Percentiles rank a stretch among this genome's conserved stretches.
Evolutionary conservation across 2,329 filamentous ascomycete species (phyloP).

Genomic region (Huntiella decipiens): DNA sequence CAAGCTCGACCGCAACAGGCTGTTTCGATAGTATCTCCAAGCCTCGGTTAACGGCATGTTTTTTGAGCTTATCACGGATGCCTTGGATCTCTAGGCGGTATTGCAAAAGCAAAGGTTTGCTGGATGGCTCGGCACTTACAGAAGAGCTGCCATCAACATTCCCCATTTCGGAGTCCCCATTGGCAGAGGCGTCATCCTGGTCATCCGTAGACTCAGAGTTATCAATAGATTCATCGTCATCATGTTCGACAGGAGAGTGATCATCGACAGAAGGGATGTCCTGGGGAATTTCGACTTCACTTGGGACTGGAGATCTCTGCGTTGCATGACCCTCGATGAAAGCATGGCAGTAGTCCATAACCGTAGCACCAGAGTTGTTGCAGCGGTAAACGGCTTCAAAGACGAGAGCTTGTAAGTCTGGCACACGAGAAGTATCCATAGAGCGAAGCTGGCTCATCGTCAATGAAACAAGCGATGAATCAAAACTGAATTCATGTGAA

Average conservation of each 20-base stretch:
- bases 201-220: slow-evolving; percentile 10
- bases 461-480: slow-evolving; percentile 20
- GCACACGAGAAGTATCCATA: slow-evolving; percentile 10
- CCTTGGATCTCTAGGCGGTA: slow-evolving; percentile 24
- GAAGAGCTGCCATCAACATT: slow-evolving; percentile 13
- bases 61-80: slow-evolving; percentile 51
- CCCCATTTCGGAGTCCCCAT: slow-evolving; percentile 12
- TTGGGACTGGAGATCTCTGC: slow-evolving; percentile 33
- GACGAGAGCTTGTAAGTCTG: slow-evolving; percentile 32
- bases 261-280: slow-evolving; percentile 28
- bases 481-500: slow-evolving; percentile 8
- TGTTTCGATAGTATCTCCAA: slow-evolving; percentile 80
- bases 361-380: slow-evolving; percentile 40
- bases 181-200: slow-evolving; percentile 8
- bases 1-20: slow-evolving; percentile 74
- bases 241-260: slow-evolving; percentile 11
- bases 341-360: slow-evolving; percentile 57
- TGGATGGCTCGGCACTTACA: slow-evolving; percentile 14
- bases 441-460: slow-evolving; percentile 24
- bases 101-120: slow-evolving; percentile 8
- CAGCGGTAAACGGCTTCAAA: slow-evolving; percentile 70
- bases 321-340: slow-evolving; percentile 38
- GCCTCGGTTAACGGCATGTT: slow-evolving; percentile 70
- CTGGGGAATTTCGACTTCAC: too few relatives aligned
- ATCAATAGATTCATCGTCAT: slow-evolving; percentile 13